A percentile compares a stretch with the other conserved stretches of the same genome.
phyloP scores from a whole-genome alignment of 257 asterid genomes.

The Salvia rosmarinus region DNA sequence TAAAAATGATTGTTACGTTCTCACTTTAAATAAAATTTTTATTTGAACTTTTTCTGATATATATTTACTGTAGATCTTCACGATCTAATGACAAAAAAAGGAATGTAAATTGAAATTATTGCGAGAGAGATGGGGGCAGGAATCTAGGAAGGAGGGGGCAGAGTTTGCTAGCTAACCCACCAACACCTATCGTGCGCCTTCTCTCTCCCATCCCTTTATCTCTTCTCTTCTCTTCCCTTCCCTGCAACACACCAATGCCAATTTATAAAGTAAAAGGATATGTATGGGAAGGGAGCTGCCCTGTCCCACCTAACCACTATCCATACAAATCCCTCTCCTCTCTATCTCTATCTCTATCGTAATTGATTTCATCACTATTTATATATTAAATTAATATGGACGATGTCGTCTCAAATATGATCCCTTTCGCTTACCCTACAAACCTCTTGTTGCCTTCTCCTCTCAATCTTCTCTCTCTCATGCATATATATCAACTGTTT shows the following conservation, averaged over 20 bases:
- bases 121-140: slow-evolving; percentile 34
- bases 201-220: slow-evolving; percentile 29
- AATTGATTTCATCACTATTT: not conserved
- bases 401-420: not conserved
- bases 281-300: no score
- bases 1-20: no score
- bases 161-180: slow-evolving; percentile 75
- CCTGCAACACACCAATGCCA: slow-evolving; percentile 3
- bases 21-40: no score
- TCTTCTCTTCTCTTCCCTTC: slow-evolving; percentile 13
- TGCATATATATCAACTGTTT: slow-evolving; percentile 2
- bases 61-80: no score
- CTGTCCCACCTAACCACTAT: no score
- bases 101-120: no score
- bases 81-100: no score
- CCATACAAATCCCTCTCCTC: no score
- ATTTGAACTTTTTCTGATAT: no score
- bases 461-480: slow-evolving; percentile 12
- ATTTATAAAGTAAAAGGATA: no score
- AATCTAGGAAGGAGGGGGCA: slow-evolving; percentile 52
- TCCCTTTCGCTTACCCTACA: slow-evolving; percentile 49
- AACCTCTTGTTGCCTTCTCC: slow-evolving; percentile 39
- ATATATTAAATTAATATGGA: not conserved
- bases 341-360: not conserved
- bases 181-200: slow-evolving; percentile 72